Evolutionary conservation across 129 eudicot genomes (phyloP), one percentile per base, ranked within the genome.

Genomic region (Lactuca saligna): DNA sequence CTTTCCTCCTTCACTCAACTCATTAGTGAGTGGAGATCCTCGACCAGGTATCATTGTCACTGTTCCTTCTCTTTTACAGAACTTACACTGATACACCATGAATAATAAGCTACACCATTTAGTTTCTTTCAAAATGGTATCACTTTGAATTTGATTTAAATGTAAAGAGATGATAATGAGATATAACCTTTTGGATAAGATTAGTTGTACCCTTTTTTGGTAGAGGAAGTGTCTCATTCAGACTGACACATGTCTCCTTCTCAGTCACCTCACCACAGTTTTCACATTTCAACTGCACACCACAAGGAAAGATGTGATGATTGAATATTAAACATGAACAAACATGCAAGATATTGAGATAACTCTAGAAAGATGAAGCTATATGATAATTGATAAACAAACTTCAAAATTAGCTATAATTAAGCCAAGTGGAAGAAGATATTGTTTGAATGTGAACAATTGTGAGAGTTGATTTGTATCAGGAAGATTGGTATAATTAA

Each of bases 21-120:
- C 81, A 44, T 60, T 77, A 46, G 88, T 84, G 33, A 93, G 88
- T 25, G 97, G 85, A 59, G 62, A 79, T 61, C 98, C 95, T 17
- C 76, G 69, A 54, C 88, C 88, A 48, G 89, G 58, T 75, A 89
- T 75, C 98, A 93, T 93, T 6, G 88, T 81, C 34, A 89, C 69
- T 31, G 78, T 89, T 61, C 97, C 98, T 14, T 93, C 97, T 82
- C 97, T 84, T 31, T 73, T 59, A 61, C 98, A 93, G 72, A 89
- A 93, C 86, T 93, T 92, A 63, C 98, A 93, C 98, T 89, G 87
- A 63, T n/a, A 55, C 72, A 66, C 42, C 58, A 38, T 44, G 25
- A 59, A 58, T 46, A 46, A 31, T 8, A 31, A 16, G 65, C 51
- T 44, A 37, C 38, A 46, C 16, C 11, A 64, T n/a, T 70, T 48